phyloP scores from a whole-genome alignment of 2,329 filamentous ascomycete genomes.

The Raffaelea arxii region DNA sequence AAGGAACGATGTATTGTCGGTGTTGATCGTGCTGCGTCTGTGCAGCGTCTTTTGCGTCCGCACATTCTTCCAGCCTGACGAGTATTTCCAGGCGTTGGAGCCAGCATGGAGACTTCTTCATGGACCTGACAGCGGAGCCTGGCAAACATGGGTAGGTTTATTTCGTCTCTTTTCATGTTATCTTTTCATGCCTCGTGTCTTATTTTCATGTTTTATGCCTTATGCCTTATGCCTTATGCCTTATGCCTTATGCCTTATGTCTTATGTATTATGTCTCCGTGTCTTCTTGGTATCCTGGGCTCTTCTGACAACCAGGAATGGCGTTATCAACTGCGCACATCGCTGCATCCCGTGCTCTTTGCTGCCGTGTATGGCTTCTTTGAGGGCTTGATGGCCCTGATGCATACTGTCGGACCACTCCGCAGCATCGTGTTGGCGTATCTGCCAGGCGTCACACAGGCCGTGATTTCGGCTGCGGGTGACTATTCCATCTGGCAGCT shows the following conservation, averaged over 20 bases:
- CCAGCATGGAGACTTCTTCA: constrained; percentile 88
- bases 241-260: too few relatives aligned
- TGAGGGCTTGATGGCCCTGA: constrained; percentile 42
- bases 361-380: constrained; percentile 60
- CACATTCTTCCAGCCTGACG: constrained; percentile 97
- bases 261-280: too few relatives aligned
- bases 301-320: constrained; percentile 66
- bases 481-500: constrained; percentile 88
- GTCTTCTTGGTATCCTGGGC: neutral
- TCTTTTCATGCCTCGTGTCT: too few relatives aligned
- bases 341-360: constrained; percentile 83
- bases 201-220: too few relatives aligned
- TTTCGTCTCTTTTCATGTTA: neutral
- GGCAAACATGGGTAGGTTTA: constrained; percentile 82
- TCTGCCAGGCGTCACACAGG: constrained; percentile 68
- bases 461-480: constrained; percentile 62
- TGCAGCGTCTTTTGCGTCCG: constrained; percentile 67
- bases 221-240: too few relatives aligned
- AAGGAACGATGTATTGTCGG: constrained; percentile 23
- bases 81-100: constrained; percentile 93
- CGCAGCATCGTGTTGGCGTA: constrained; percentile 60
- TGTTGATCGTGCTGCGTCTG: constrained; percentile 60
- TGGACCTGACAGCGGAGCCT: constrained; percentile 66
- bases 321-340: constrained; percentile 77
- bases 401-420: constrained; percentile 42